Evolutionary conservation across 1,284 basidiomycete species (phyloP), one percentile per base, ranked within the genome.

Genomic region (Ustilago hordei): DNA sequence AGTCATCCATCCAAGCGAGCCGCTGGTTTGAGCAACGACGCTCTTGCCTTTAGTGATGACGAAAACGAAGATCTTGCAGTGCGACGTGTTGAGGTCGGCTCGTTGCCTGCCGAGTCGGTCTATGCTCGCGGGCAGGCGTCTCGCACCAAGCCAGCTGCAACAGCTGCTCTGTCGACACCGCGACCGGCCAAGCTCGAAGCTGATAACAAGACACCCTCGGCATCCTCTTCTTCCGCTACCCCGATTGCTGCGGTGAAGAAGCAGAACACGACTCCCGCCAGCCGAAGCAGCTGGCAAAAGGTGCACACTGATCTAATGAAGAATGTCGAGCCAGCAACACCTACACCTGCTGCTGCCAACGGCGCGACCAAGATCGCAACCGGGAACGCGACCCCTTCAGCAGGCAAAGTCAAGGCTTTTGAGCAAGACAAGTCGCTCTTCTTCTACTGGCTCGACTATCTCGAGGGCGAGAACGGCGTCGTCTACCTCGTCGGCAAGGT

Each of bases 401-500:
- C 65, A 3, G 65, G 62, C 50, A 80, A 78, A 52, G 62, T 82
- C 53, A 67, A 75, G 47, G 77, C 82, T 0, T 75, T 82, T 35
- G 80, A 81, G 47, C 62, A 69, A 3, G 81, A 84, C 68, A 78
- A 75, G 55, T 75, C 72, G 32, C 71, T 86, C 61, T 77, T 75
- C 69, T 85, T 86, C 78, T 86, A 77, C 73, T 86, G 84, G 84
- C 60, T 81, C 23, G 84, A 86, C 72, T 81, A 84, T 61, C 70
- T 72, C 23, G 84, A 86, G 58, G 64, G 74, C 34, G 75, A 81
- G 45, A 79, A 82, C 36, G 83, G 83, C n/a, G 72, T 76, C n/a
- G 75, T 86, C 54, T 78, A 80, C 68, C 80, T 86, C 11, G 80
- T 85, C 11, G 84, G 84, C 55, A 86, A 86, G 55, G 82, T 86